Conservation (phyloP, 2,329 filamentous ascomycete genomes). For the Claviceps arundinis region DNA sequence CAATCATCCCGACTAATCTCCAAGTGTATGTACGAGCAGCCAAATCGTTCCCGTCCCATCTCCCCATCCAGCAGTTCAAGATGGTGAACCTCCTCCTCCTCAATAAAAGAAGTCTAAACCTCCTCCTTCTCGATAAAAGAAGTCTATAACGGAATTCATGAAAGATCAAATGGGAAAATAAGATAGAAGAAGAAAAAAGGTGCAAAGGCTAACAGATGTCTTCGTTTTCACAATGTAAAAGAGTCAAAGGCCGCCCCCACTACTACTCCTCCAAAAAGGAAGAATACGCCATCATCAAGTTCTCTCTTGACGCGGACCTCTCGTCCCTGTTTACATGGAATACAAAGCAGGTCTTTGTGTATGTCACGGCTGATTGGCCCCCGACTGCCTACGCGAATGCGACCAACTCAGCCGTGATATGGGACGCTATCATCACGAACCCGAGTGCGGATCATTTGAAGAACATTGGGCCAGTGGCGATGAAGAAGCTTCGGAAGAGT, state of each 20-base stretch:
- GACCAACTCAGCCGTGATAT: constrained; percentile 72
- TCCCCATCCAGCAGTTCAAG: too few species aligned
- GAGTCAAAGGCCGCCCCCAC: constrained; percentile 81
- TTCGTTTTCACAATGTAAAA: constrained; percentile 21
- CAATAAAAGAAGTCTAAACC: too few species aligned
- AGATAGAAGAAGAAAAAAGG: not conserved
- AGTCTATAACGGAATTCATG: too few species aligned
- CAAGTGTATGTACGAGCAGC: constrained; percentile 55
- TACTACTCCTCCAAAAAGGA: constrained; percentile 90
- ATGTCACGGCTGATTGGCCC: constrained; percentile 71
- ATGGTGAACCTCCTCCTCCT: too few species aligned
- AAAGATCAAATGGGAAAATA: not conserved
- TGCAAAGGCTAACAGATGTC: not conserved
- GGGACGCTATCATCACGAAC: constrained; percentile 85
- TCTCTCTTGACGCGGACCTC: constrained; percentile 85
- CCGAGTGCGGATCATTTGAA: constrained; percentile 49
- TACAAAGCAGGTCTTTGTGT: constrained; percentile 96
- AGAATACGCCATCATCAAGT: constrained; percentile 89
- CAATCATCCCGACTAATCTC: constrained; percentile 57
- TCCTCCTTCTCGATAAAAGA: too few species aligned
- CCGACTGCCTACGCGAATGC: constrained; percentile 20
- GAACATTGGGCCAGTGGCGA: constrained; percentile 45
- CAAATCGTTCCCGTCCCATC: too few species aligned
- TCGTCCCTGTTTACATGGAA: constrained; percentile 96
- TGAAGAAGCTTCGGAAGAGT: constrained; percentile 49